phyloP scores from a whole-genome alignment of 352 stramenopile genomes.

The Lagenidium giganteum region DNA sequence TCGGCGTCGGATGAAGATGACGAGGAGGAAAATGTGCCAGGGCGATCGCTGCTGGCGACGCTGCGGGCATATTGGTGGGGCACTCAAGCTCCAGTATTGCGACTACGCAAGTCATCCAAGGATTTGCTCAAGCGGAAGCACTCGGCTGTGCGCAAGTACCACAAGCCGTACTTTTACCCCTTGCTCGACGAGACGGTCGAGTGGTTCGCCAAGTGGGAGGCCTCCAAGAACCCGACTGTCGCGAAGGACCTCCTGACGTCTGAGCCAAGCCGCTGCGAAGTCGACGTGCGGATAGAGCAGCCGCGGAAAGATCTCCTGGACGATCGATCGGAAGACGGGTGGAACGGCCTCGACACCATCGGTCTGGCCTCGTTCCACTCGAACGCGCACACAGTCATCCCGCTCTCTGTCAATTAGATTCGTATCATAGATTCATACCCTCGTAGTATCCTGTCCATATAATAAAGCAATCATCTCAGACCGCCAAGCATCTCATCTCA shows the following conservation, averaged over 20 bases:
- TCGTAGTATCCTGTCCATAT: too few relatives aligned
- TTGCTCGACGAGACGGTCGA: slow-evolving; percentile 47
- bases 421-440: too few relatives aligned
- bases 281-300: slow-evolving; percentile 18
- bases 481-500: too few relatives aligned
- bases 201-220: slow-evolving; percentile 38
- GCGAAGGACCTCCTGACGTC: background rate
- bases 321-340: too few relatives aligned
- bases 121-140: background rate
- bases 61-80: background rate
- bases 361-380: slow-evolving; percentile 9
- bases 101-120: too few relatives aligned
- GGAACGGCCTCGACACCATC: slow-evolving; percentile 10
- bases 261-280: slow-evolving; percentile 3
- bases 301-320: background rate
- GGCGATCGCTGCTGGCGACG: slow-evolving; percentile 7
- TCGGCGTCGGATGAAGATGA: background rate
- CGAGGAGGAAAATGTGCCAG: too few relatives aligned
- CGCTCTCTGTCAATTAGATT: slow-evolving; percentile 9
- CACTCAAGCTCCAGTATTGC: background rate
- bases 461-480: too few relatives aligned
- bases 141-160: slow-evolving; percentile 21
- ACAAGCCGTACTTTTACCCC: slow-evolving; percentile 59
- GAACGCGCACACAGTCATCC: slow-evolving; percentile 13
- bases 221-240: slow-evolving; percentile 4